Base-by-base conservation (phyloP, 176 grass and related monocot genomes). In the Ananas comosus region DNA sequence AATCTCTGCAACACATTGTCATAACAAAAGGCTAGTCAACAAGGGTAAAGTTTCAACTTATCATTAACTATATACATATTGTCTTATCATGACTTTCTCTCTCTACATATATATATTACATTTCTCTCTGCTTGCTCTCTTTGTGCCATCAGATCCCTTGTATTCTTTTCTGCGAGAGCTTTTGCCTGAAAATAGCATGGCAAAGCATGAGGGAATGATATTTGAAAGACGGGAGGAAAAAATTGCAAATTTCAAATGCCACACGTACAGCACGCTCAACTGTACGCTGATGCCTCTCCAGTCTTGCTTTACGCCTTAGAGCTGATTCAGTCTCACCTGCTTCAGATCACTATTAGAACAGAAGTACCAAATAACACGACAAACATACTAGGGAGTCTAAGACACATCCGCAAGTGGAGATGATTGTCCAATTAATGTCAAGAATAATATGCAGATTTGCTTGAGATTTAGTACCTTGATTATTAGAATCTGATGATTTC, bases 121-220 rank as follows among this genome's bases (percentile, higher is more conserved):
- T 93, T 80, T 93, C 76, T 86, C 74, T 96, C 92, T 54, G 92
- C 67, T 52, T 92, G 88, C 73, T 96, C 92, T 83, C 92, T 92
- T 74, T 96, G 92, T 74, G 68, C 86, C 80, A 96, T 69, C 80
- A 96, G 85, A 66, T 96, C 92, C 63, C 86, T 81, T 68, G 81
- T 83, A 64, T 90, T 92, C 83, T 92, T 96, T 86, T 96, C 92
- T 28, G 89, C 89, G 64, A 99, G 84, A 67, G 94, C 94, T 85
- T 96, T 96, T 61, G 82, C 94, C 89, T 99, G 82, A 81, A 77
- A 84, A 71, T 51, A 79, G 18, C 49, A 68, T 53, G 17, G 33
- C n/a, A 52, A 49, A 63, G 74, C 49, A 68, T 70, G 49, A 80
- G 57, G 61, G 88, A 79, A 53, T 66, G 33, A 53, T 53, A 51